Base-by-base conservation (phyloP, 768 basidiomycete genomes). In the Filobasidium floriforme region DNA sequence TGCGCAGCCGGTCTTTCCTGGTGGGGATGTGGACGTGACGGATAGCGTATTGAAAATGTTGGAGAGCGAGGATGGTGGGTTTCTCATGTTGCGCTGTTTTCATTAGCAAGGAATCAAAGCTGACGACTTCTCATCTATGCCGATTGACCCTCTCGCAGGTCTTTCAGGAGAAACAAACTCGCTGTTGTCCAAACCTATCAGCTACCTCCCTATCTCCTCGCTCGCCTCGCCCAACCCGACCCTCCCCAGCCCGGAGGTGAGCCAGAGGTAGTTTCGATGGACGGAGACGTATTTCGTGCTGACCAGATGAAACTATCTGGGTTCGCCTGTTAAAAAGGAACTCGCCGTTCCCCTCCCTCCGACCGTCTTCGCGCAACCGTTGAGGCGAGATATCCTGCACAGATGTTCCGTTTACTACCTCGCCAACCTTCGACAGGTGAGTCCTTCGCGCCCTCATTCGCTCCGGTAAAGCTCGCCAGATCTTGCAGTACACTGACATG, bases 381-480 rank as follows among this genome's bases (percentile, higher is more conserved):
- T 92, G 52, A 89, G 94, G 60, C 85, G 86, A 24, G 93, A 97
- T 77, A 89, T 99, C 69, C 85, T 98, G 2, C 93, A 98, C 77
- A 84, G 91, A 54, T 94, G 92, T 75, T 87, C 92, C 41, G 85
- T 88, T 7, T 90, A 94, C 73, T 84, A 96, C 75, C 86, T 88
- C 46, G 90, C 96, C 73, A 84, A 86, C 22, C 83, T 92, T 18
- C 87, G 94, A n/a, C 89, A 92, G 59, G 72, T 72, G 15, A 63
- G 69, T 62, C 15, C 7, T 32, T 41, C 29, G 4, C 4, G 4
- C 9, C 9, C 32, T 4, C 32, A 37, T 37, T 70, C n/a, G n/a
- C n/a, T n/a, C n/a, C n/a, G n/a, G n/a, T n/a, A n/a, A n/a, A 61
- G 66, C 62, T 12, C 3, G 32, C 32, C 32, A 37, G 32, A 37